Base-by-base conservation (phyloP, 495 filamentous ascomycete species). In the Daldinia bambusicola region DNA sequence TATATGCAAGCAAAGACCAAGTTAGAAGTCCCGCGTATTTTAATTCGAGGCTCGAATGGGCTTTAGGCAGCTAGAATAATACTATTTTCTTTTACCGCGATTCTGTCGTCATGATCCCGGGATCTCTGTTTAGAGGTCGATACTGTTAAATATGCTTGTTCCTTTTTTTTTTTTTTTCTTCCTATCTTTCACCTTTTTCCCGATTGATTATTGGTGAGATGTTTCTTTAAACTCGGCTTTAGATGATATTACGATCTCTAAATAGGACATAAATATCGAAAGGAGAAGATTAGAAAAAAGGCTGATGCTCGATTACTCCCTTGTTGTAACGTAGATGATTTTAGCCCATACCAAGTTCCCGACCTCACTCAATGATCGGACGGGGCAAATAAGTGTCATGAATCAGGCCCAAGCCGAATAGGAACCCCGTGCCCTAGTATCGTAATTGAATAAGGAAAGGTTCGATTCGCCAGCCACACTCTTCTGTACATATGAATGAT, bases 71-170 rank as follows among this genome's bases (percentile, higher is more conserved):
- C 13, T 32, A 65, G 45, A 22, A 55, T 36, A 31, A 36, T 55
- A 57, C 62, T 65, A 63, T 55, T 61, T 5, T 43, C 4, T 43
- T n/a, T 61, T 36, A 65, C 65, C 50, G 32, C 31, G 57, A 62
- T 51, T 34, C 36, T 63, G 68, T 71, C 68, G 63, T 71, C 68
- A 71, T 71, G 55, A 41, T 34, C 43, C 26, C n/a, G 40, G 20
- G 2, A 32, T 55, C 16, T 56, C 53, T 26, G 34, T 34, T 14
- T 40, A 34, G 41, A 62, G 41, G 59, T 48, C 31, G 22, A 16
- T 60, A 48, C 18, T 12, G 20, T 50, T 20, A 63, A 31, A 36
- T 13, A 5, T 32, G 41, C 31, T 38, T 34, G 38, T 36, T 56
- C 10, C 53, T 53, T 51, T 31, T 53, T 14, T 52, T 30, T 36